A percentile compares a stretch with the other conserved stretches of the same genome.
These are phyloP conservation scores for Mycena chlorophos DNA, from an alignment of 768 basidiomycete genomes.

Conservation along the genomic window DNA sequence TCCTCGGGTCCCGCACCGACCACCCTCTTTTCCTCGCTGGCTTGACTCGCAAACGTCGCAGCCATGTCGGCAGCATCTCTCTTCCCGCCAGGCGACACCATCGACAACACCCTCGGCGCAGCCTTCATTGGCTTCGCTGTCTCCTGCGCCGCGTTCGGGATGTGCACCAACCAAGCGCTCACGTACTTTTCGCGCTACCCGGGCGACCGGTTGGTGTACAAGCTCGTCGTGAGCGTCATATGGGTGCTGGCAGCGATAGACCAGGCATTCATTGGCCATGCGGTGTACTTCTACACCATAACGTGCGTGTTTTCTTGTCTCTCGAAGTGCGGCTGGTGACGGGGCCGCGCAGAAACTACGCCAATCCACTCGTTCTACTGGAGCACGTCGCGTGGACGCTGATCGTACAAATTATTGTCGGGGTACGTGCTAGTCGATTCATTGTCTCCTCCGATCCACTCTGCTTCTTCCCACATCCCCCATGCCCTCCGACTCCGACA, in stretches of 20 bases:
- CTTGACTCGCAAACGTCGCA: too few relatives aligned
- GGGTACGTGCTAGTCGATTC: constrained; percentile 36
- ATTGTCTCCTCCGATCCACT: too few relatives aligned
- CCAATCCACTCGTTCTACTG: constrained; percentile 28
- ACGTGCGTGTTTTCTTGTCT: constrained; percentile 38
- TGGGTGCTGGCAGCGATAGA: constrained; percentile 48
- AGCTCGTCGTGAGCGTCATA: constrained; percentile 22
- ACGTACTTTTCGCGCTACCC: constrained; percentile 42
- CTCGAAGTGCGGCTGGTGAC: background rate
- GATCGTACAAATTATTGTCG: constrained; percentile 40
- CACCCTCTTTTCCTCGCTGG: too few relatives aligned
- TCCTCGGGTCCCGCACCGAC: too few relatives aligned
- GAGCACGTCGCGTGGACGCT: constrained; percentile 41
- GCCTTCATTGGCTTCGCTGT: constrained; percentile 40
- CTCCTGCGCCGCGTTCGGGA: constrained; percentile 41
- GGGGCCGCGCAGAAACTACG: constrained; percentile 36
- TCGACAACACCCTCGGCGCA: constrained; percentile 43
- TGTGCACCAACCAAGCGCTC: constrained; percentile 39
- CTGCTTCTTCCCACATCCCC: too few relatives aligned
- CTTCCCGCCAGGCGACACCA: background rate
- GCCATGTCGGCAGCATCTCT: too few relatives aligned
- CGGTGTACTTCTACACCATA: constrained; percentile 55
- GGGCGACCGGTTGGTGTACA: constrained; percentile 30
- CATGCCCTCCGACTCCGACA: too few relatives aligned
- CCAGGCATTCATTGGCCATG: constrained; percentile 52